Evolutionary conservation across 495 filamentous ascomycete species (phyloP).

Genomic region (Trichoderma reesei): DNA sequence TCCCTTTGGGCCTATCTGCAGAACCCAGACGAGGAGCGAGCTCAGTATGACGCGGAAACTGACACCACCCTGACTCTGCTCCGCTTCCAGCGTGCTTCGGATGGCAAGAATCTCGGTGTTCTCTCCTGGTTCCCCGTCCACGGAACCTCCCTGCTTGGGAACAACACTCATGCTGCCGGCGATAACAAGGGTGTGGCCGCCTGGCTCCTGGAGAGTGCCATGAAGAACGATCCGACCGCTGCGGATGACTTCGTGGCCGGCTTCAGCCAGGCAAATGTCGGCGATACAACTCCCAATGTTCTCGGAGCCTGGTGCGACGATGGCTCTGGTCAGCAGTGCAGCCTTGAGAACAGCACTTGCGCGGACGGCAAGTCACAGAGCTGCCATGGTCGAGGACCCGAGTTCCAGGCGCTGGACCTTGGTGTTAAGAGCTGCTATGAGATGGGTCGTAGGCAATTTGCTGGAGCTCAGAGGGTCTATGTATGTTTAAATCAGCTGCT

Average conservation of each 20-base stretch:
- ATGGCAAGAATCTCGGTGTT: slow-evolving; percentile 60
- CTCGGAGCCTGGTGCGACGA: slow-evolving; percentile 76
- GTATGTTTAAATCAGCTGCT: slow-evolving; percentile 22
- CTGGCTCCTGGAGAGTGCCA: slow-evolving; percentile 68
- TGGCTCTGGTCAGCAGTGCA: slow-evolving; percentile 54
- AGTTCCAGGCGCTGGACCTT: slow-evolving; percentile 58
- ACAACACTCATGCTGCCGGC: slow-evolving; percentile 86
- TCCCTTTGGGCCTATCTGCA: slow-evolving; percentile 82
- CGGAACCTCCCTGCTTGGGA: slow-evolving; percentile 81
- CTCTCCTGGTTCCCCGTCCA: slow-evolving; percentile 91
- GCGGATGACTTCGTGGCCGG: slow-evolving; percentile 68
- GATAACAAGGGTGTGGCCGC: slow-evolving; percentile 95
- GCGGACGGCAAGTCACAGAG: slow-evolving; percentile 54
- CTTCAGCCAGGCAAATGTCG: slow-evolving; percentile 90
- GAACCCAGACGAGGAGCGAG: slow-evolving; percentile 74
- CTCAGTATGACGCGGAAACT: slow-evolving; percentile 52
- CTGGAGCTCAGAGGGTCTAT: slow-evolving; percentile 52
- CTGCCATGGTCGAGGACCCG: slow-evolving; percentile 76
- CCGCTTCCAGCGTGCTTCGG: slow-evolving; percentile 54
- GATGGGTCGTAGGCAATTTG: slow-evolving; percentile 59
- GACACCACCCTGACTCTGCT: slow-evolving; percentile 84
- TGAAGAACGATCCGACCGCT: slow-evolving; percentile 34
- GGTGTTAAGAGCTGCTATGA: slow-evolving; percentile 67
- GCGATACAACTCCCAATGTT: slow-evolving; percentile 84
- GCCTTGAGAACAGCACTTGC: slow-evolving; percentile 68